phyloP scores from a whole-genome alignment of 805 yeast genomes.

The Monosporozyma servazzii region DNA sequence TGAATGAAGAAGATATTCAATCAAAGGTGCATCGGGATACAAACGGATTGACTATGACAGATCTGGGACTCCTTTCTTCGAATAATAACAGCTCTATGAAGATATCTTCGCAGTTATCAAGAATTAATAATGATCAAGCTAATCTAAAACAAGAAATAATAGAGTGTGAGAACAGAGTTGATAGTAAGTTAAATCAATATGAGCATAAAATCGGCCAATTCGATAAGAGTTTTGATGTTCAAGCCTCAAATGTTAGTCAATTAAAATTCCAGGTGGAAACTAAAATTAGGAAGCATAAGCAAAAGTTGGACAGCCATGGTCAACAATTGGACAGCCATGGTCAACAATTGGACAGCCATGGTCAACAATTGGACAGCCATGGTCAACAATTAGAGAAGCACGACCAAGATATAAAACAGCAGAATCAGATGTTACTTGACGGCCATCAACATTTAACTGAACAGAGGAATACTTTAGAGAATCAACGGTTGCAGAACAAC shows the following conservation, averaged over 20 bases:
- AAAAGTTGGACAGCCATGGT: neutral
- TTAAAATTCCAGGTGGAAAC: neutral
- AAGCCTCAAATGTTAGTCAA: neutral
- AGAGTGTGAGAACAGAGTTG: neutral
- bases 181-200: neutral
- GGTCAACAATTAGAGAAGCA: neutral
- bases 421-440: neutral
- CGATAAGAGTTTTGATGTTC: neutral
- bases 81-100: neutral
- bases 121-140: neutral
- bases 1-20: neutral
- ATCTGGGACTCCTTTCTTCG: neutral
- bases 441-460: conserved; percentile 1
- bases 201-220: neutral
- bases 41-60: neutral
- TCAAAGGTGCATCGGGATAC: neutral
- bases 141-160: neutral
- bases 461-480: conserved; percentile 2
- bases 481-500: conserved; percentile 7
- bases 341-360: neutral
- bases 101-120: neutral
- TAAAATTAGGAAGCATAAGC: neutral
- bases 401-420: neutral
- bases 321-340: neutral
- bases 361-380: neutral